phyloP scores from a whole-genome alignment of 176 grass and related monocot species.

The Oryza meridionalis region DNA sequence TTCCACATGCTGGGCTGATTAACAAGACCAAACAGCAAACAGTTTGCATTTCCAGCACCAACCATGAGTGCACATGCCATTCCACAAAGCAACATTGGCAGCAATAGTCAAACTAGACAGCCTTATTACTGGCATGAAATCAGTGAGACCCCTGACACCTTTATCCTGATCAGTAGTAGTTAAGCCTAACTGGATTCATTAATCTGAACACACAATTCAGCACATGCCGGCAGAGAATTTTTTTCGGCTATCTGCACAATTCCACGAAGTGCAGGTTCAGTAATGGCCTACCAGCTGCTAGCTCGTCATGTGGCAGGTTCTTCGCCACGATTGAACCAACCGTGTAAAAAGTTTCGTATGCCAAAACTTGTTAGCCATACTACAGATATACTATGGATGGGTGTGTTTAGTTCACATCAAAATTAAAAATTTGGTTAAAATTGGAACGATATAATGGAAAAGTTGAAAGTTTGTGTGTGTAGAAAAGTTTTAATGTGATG shows the following conservation, averaged over 20 bases:
- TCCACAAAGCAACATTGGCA: background rate
- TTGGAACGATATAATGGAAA: too few relatives aligned
- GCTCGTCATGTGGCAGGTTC: background rate
- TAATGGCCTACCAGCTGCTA: background rate
- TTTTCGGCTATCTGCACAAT: background rate
- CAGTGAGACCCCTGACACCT: background rate
- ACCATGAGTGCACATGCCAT: background rate
- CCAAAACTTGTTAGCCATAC: background rate
- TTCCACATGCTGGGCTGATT: background rate
- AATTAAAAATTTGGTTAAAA: too few relatives aligned
- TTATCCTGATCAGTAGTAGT: background rate
- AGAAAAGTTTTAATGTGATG: too few relatives aligned
- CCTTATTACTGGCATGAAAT: background rate
- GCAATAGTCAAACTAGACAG: background rate
- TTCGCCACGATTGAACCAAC: background rate
- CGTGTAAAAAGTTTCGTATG: background rate
- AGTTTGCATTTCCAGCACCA: background rate
- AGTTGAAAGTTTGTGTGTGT: too few relatives aligned
- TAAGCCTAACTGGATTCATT: background rate
- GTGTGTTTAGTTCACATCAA: too few relatives aligned
- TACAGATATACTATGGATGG: background rate
- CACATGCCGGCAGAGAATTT: background rate
- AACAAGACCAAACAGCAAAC: constrained; percentile 7
- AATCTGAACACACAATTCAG: background rate
- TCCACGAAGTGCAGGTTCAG: background rate